Percentiles rank a stretch among this genome's conserved stretches.
Evolutionary conservation across 2,329 filamentous ascomycete genomes (phyloP).

Genomic region (Chaetomium strumarium): DNA sequence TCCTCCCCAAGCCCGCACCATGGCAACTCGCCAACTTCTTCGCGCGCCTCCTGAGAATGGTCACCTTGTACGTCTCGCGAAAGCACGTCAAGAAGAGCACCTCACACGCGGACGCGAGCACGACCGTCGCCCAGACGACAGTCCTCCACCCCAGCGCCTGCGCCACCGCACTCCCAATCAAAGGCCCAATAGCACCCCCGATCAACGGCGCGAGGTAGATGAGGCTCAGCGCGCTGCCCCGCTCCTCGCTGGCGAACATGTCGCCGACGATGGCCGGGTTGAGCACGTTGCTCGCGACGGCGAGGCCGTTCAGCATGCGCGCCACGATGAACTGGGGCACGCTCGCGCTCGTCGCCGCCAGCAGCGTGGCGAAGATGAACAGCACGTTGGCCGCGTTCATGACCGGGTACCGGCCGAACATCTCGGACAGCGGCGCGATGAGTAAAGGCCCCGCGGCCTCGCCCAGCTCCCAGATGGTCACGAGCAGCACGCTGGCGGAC

Average conservation of each 20-base stretch:
- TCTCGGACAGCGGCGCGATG: slow-evolving; percentile 58
- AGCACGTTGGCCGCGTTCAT: slow-evolving; percentile 48
- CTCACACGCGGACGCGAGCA: slow-evolving; percentile 44
- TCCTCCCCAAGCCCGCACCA: slow-evolving; percentile 27
- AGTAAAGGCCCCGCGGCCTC: slow-evolving; percentile 55
- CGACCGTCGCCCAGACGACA: slow-evolving; percentile 46
- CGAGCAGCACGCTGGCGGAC: slow-evolving; percentile 52
- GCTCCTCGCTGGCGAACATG: slow-evolving; percentile 51
- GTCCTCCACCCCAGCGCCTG: slow-evolving; percentile 50
- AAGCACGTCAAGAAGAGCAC: slow-evolving; percentile 46
- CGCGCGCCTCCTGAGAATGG: slow-evolving; percentile 44
- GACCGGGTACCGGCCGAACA: slow-evolving; percentile 50
- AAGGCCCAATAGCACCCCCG: slow-evolving; percentile 52
- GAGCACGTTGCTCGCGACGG: slow-evolving; percentile 58
- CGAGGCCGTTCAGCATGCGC: slow-evolving; percentile 54
- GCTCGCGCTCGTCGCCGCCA: slow-evolving; percentile 41
- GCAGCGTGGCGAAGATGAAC: slow-evolving; percentile 44
- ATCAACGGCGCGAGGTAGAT: slow-evolving; percentile 52
- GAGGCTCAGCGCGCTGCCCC: slow-evolving; percentile 53
- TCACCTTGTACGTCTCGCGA: slow-evolving; percentile 56
- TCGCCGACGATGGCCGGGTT: slow-evolving; percentile 60
- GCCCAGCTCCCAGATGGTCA: slow-evolving; percentile 66
- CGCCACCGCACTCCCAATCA: slow-evolving; percentile 49
- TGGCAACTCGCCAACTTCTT: slow-evolving; percentile 24
- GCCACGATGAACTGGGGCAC: slow-evolving; percentile 45